Evolutionary conservation across 345 rosid genomes (phyloP).

Genomic region (Reutealis trisperma): DNA sequence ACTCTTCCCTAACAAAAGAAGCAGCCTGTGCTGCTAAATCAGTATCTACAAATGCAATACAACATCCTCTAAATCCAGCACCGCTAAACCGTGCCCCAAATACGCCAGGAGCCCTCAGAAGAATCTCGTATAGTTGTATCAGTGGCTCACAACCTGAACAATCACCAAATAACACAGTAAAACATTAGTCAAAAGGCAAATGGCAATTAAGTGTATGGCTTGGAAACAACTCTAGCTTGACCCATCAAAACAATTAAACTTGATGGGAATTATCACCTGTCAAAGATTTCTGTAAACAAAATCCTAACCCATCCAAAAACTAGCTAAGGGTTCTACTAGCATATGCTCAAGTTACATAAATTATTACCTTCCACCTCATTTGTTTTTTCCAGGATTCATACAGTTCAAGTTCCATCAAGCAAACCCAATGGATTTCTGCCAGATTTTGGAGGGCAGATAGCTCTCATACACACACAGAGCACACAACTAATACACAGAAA

Average conservation of each 20-base stretch:
- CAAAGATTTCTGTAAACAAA: no score
- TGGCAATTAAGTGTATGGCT: not conserved
- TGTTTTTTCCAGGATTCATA: no score
- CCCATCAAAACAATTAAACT: not conserved
- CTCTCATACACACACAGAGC: no score
- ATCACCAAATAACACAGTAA: not conserved
- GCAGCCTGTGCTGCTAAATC: slow-evolving; percentile 65
- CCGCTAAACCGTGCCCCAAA: slow-evolving; percentile 90
- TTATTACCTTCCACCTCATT: no score
- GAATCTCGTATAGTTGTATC: slow-evolving; percentile 71
- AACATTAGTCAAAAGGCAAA: not conserved
- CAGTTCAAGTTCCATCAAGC: no score
- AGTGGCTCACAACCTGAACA: slow-evolving; percentile 73
- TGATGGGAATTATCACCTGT: no score
- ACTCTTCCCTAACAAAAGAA: slow-evolving; percentile 57
- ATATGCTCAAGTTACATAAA: no score
- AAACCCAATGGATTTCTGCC: no score
- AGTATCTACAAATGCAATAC: slow-evolving; percentile 71
- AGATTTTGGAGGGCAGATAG: no score
- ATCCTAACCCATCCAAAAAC: no score
- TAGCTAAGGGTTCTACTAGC: no score
- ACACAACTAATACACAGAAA: no score
- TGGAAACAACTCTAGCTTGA: not conserved
- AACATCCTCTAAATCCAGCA: slow-evolving; percentile 93
- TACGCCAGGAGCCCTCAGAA: slow-evolving; percentile 64